These are phyloP conservation scores for Rhizopus microsporus DNA, from an alignment of 371 early-diverging fungal species.

Conservation along the genomic window DNA sequence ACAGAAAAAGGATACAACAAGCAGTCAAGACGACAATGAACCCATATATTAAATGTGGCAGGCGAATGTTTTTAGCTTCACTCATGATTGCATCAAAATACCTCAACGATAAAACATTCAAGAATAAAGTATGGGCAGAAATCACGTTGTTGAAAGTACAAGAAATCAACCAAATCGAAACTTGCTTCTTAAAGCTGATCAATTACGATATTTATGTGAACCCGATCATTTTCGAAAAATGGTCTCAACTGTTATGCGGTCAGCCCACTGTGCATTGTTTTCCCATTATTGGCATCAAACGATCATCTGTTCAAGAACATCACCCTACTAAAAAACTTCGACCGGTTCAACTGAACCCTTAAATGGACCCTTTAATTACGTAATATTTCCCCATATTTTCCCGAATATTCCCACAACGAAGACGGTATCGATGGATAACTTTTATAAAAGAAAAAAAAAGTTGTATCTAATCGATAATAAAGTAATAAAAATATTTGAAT, in stretches of 20 bases:
- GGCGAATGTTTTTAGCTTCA: slow-evolving; percentile 73
- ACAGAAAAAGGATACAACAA: slow-evolving; percentile 29
- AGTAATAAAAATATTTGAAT: not conserved
- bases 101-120: slow-evolving; percentile 68
- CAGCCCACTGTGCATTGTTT: slow-evolving; percentile 11
- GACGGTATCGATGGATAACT: not conserved
- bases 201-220: slow-evolving; percentile 73
- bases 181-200: slow-evolving; percentile 65
- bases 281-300: not conserved
- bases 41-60: slow-evolving; percentile 56
- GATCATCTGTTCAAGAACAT: not conserved
- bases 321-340: not conserved
- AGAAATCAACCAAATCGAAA: slow-evolving; percentile 73
- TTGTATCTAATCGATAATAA: not conserved
- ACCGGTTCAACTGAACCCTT: not conserved
- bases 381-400: not conserved
- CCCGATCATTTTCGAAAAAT: slow-evolving; percentile 60
- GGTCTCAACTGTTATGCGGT: slow-evolving; percentile 61
- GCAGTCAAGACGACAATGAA: slow-evolving; percentile 1
- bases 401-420: not conserved
- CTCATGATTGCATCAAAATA: slow-evolving; percentile 73
- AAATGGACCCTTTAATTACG: not conserved
- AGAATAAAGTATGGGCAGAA: slow-evolving; percentile 74
- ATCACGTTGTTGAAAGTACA: slow-evolving; percentile 63
- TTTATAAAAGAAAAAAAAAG: not conserved